Base-by-base conservation (phyloP, 1,139 yeast genomes). In the Magnusiomyces sp. region DNA sequence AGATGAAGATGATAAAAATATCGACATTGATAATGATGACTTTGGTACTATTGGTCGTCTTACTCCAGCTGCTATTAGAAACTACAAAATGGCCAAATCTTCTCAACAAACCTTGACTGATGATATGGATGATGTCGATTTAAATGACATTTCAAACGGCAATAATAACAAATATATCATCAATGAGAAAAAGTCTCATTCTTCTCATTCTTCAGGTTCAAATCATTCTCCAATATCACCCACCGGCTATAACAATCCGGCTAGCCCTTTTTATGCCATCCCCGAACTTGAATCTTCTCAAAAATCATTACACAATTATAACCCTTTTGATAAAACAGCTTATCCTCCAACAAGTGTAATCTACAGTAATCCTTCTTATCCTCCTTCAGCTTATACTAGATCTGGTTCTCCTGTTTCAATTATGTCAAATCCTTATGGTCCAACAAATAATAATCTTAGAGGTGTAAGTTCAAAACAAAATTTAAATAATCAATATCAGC, bases 1-100 rank as follows among this genome's bases (percentile, higher is more conserved):
- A 51, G 73, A 69, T 50, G 64, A 61, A 40, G 59, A 55, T 3
- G 59, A 62, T 57, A 56, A 59, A 41, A 62, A 61, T 29, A 59
- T 70, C 49, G 72, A 69, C 54, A 52, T 61, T 45, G 67, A 62
- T 41, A 52, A 57, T 49, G 56, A 52, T 17, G 60, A 55, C 39
- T 55, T 53, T 40, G 57, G 50, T 39, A 46, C 50, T 14, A 5
- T 17, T 4, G n/a, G n/a, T n/a, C n/a, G n/a, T n/a, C 17, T 5
- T 14, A 23, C 27, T 23, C 9, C 42, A 14, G 11, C 9, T 13
- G 34, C 9, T 13, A 9, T 31, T 13, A 9, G 11, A 9, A 13
- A 31, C 34, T 13, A 31, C 34, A 9, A 13, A 13, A 31, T 13
- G 10, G 10, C 13, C 2, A 42, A 42, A 17, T 38, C 19, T 17